Percentiles rank a stretch among this genome's conserved stretches.
phyloP scores from a whole-genome alignment of 768 basidiomycete genomes.

The Leccinum longicurvipes region DNA sequence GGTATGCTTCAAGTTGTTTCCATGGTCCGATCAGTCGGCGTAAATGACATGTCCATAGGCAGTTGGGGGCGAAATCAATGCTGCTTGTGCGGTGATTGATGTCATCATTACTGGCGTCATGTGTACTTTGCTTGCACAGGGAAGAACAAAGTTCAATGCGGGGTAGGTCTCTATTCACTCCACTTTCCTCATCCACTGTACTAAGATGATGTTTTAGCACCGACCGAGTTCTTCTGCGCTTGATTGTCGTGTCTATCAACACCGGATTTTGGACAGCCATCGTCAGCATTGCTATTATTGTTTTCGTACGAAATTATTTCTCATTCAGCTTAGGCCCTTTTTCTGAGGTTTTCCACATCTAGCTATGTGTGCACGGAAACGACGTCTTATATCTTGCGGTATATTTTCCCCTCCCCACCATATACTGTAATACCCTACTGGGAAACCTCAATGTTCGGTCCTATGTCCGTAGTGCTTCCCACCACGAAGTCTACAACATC shows the following conservation, averaged over 20 bases:
- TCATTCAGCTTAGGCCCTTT: background rate
- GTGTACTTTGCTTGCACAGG: background rate
- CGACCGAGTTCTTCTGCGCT: background rate
- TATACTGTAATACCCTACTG: background rate
- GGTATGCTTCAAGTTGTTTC: background rate
- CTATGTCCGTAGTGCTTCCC: background rate
- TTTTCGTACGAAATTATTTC: background rate
- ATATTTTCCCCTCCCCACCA: background rate
- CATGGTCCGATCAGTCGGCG: background rate
- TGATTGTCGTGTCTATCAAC: background rate
- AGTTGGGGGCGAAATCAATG: background rate
- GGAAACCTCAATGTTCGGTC: background rate
- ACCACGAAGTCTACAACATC: background rate
- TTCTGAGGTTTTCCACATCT: background rate
- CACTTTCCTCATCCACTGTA: background rate
- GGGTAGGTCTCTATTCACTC: background rate
- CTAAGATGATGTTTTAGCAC: background rate
- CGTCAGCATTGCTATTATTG: no score
- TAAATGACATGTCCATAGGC: background rate
- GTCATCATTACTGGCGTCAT: background rate
- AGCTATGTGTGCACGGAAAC: background rate
- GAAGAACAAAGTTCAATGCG: background rate
- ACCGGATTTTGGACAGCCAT: background rate
- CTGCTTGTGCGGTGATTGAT: background rate
- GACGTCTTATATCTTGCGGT: background rate